Evolutionary conservation across 2,329 filamentous ascomycete species (phyloP), one percentile per base, ranked within the genome.

Genomic region (Colletotrichum trifolii): DNA sequence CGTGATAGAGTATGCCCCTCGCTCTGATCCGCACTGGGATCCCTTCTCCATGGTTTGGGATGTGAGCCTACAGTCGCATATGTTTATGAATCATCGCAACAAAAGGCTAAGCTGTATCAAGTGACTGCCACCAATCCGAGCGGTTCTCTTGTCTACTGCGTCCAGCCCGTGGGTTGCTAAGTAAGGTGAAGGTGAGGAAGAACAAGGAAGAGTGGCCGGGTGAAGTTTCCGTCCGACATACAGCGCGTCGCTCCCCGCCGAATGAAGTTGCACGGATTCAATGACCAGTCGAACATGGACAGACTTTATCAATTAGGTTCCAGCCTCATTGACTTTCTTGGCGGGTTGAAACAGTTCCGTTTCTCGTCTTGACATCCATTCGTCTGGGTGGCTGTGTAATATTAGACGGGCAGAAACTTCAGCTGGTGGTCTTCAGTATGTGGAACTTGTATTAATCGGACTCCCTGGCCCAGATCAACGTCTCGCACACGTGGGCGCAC

Each of bases 31-130:
- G 12, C 11, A 64, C 46, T 70, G 67, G 71, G 72, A 71, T 63
- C 72, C 72, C 12, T 72, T 70, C 42, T 66, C 72, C 3, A 58
- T 70, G 13, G 64, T 70, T 4, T 66, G 69, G 55, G 64, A 73
- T 15, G 68, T 69, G 12, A 52, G 39, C 34, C 33, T 11, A 10
- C 11, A 38, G 25, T 17, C 39, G 45, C 39, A 15, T 42, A n/a
- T 8, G 25, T 33, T 59, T 25, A n/a, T 33, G 38, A 46, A 12
- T 58, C 9, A 12, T 47, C 12, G 11, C 10, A 25, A n/a, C n/a
- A 38, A 12, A 34, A 8, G 10, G 13, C 43, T 35, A 40, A 57
- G 42, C 25, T 13, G 33, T 15, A n/a, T 8, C 13, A 53, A n/a
- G 39, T 58, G 11, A 34, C 46, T 8, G 8, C 13, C 17, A 42